Percentiles rank a stretch among this genome's conserved stretches.
phyloP scores from a whole-genome alignment of 2,329 filamentous ascomycete genomes.

The Penicillium sumatraense region DNA sequence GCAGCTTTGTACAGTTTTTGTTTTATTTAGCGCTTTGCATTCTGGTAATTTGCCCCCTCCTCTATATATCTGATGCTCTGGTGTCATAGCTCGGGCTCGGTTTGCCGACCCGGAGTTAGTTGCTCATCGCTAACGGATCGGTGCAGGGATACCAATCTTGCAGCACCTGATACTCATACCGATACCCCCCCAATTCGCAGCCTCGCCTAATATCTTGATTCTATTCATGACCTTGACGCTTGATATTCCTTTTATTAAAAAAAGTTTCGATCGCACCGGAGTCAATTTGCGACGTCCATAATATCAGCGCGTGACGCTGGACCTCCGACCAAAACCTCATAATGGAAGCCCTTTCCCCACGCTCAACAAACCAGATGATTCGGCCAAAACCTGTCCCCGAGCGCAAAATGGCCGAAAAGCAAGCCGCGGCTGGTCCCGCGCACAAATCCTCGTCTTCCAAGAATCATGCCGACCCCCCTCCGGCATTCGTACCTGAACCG shows the following conservation, averaged over 20 bases:
- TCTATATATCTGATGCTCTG: constrained; percentile 8
- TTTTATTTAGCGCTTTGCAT: constrained; percentile 32
- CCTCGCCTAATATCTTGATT: constrained; percentile 13
- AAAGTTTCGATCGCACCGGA: not conserved
- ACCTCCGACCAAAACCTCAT: constrained; percentile 15
- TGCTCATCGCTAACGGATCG: constrained; percentile 20
- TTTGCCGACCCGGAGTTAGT: constrained; percentile 23
- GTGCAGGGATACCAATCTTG: constrained; percentile 34
- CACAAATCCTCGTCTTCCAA: constrained; percentile 42
- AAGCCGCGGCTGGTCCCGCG: constrained; percentile 33
- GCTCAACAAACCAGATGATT: constrained; percentile 52
- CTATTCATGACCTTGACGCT: constrained; percentile 20
- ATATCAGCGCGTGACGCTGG: constrained; percentile 2
- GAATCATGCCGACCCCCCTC: constrained; percentile 53
- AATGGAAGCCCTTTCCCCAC: constrained; percentile 55
- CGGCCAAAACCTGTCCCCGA: constrained; percentile 47
- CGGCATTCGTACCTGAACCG: constrained; percentile 50
- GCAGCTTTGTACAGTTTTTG: constrained; percentile 29
- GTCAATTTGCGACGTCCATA: not conserved
- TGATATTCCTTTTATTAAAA: constrained; percentile 10
- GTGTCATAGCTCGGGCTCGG: constrained; percentile 15
- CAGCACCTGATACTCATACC: constrained; percentile 27
- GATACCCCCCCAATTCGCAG: constrained; percentile 21
- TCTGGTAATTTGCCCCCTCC: constrained; percentile 16
- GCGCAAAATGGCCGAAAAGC: constrained; percentile 44